A percentile compares a stretch with the other conserved stretches of the same genome.
These are phyloP conservation scores for Vitis rupestris DNA, from an alignment of 164 flowering plant genomes.

Conservation along the genomic window DNA sequence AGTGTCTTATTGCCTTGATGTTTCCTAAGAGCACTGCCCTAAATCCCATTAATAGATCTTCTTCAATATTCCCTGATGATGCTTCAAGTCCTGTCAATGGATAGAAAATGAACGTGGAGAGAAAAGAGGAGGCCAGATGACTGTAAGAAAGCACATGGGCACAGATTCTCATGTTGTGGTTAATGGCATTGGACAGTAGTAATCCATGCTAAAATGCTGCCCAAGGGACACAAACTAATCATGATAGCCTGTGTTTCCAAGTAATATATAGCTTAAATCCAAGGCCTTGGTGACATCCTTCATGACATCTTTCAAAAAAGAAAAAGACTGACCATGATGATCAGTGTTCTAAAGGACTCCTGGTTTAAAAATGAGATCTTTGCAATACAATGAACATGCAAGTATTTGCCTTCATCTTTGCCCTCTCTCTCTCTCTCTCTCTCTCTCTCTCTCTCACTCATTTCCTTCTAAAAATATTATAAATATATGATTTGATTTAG, in stretches of 20 bases:
- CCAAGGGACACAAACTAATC: slow-evolving; percentile 8
- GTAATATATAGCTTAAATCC: neutral
- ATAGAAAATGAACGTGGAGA: neutral
- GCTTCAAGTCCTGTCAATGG: neutral
- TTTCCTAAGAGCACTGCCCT: too few relatives aligned
- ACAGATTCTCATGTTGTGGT: slow-evolving; percentile 6
- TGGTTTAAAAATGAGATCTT: neutral
- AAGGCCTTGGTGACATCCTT: neutral
- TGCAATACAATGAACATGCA: neutral
- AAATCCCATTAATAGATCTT: too few relatives aligned
- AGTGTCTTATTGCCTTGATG: too few relatives aligned
- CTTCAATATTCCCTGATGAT: too few relatives aligned
- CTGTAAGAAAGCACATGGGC: slow-evolving; percentile 18
- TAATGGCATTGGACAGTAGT: neutral
- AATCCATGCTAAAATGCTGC: neutral
- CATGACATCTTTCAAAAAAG: neutral
- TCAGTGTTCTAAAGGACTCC: neutral
- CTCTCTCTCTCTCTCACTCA: too few relatives aligned
- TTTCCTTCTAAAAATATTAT: too few relatives aligned
- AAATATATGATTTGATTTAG: too few relatives aligned
- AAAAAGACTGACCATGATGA: neutral
- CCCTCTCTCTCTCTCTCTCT: neutral
- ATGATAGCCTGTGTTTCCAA: slow-evolving; percentile 1
- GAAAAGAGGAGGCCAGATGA: slow-evolving; percentile 3
- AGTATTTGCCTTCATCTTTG: neutral